Conservation (phyloP, 169 alveolate genomes). For the Plasmodium blacklocki region DNA sequence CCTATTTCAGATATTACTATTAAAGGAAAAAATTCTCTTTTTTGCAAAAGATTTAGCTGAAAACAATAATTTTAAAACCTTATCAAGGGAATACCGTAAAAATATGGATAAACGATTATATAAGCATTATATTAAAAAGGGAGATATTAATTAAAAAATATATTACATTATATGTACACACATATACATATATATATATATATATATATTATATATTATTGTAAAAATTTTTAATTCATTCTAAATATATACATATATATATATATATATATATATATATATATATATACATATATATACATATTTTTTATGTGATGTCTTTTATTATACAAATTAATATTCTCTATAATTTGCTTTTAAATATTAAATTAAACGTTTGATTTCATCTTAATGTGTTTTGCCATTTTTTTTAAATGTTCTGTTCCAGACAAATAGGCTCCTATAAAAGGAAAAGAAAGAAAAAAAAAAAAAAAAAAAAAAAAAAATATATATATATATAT, state of each 20-base stretch:
- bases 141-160: background rate
- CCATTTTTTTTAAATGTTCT: conserved; percentile 49
- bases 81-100: conserved; percentile 45
- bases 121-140: conserved; percentile 12
- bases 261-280: background rate
- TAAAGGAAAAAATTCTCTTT: conserved; percentile 45
- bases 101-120: conserved; percentile 22
- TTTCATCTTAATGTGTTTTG: conserved; percentile 30
- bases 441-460: background rate
- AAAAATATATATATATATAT: background rate
- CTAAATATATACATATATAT: background rate
- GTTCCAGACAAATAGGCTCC: conserved; percentile 67
- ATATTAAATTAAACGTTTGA: background rate
- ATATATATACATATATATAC: background rate
- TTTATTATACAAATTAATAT: too few species aligned
- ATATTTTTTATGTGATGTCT: background rate
- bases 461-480: background rate
- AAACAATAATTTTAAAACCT: conserved; percentile 33
- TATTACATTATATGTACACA: background rate
- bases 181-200: background rate
- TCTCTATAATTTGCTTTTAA: too few species aligned
- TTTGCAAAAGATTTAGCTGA: conserved; percentile 66
- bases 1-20: conserved; percentile 9
- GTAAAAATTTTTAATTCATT: too few species aligned
- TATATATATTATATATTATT: background rate